Conservation (phyloP, 169 alveolate species). For the Hepatocystis sp. region DNA sequence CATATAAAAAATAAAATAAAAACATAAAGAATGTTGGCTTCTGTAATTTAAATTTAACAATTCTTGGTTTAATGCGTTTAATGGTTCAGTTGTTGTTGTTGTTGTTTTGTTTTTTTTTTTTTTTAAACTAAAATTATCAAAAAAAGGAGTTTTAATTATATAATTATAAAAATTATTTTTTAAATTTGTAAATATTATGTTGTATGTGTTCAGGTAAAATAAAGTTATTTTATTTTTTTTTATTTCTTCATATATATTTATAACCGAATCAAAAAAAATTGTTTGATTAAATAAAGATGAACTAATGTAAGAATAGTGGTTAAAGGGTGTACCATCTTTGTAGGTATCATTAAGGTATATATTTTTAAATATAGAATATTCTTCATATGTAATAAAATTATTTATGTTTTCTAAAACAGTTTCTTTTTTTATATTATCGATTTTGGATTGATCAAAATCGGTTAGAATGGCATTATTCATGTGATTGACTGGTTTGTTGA, state of each 20-base stretch:
- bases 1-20: constrained; percentile 23
- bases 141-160: too few relatives aligned
- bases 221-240: constrained; percentile 40
- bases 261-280: constrained; percentile 51
- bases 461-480: too few relatives aligned
- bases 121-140: too few relatives aligned
- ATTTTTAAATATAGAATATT: constrained; percentile 57
- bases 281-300: constrained; percentile 49
- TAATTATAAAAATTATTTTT: constrained; percentile 43
- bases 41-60: neutral
- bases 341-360: constrained; percentile 12
- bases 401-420: neutral
- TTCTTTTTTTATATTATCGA: too few relatives aligned
- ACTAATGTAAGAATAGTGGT: constrained; percentile 14
- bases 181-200: constrained; percentile 38
- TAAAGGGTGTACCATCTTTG: neutral
- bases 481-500: too few relatives aligned
- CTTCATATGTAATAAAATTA: constrained; percentile 47
- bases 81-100: too few relatives aligned
- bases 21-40: constrained; percentile 23
- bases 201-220: constrained; percentile 21
- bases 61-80: too few relatives aligned
- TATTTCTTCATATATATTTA: constrained; percentile 55
- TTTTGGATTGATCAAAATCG: too few relatives aligned
- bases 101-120: too few relatives aligned